These are phyloP conservation scores for Dryas octopetala DNA, from an alignment of 306 rosid genomes.

Conservation along the genomic window DNA sequence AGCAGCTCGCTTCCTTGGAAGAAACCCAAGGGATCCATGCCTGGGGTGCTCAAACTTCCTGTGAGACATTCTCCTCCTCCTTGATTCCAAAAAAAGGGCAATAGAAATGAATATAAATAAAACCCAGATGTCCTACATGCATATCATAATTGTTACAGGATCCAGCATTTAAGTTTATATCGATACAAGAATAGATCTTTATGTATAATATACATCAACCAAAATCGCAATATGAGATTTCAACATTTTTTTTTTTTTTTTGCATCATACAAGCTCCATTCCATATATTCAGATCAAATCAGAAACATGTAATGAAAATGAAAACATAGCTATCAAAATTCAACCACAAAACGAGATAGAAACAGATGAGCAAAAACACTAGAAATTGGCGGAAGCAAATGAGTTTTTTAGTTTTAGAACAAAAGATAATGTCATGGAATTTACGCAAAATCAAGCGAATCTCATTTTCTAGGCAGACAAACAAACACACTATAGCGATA, in stretches of 20 bases:
- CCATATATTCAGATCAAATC: too few species aligned
- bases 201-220: not conserved
- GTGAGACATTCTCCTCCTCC: conserved; percentile 67
- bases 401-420: not conserved
- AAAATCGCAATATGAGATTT: not conserved
- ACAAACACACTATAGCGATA: not conserved
- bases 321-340: not conserved
- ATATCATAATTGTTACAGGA: not conserved
- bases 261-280: too few species aligned
- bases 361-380: not conserved
- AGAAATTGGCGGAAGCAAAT: not conserved
- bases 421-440: not conserved
- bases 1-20: conserved; percentile 81
- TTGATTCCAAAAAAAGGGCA: not conserved
- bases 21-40: conserved; percentile 86
- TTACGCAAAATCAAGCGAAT: not conserved
- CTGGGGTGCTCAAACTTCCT: conserved; percentile 92
- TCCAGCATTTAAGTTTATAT: not conserved
- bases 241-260: too few species aligned
- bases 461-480: not conserved
- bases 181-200: not conserved
- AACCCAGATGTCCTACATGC: not conserved
- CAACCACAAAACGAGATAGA: not conserved
- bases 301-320: not conserved
- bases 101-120: not conserved